Conservation (phyloP, 2,329 filamentous ascomycete species). For the Parastagonospora nodorum region DNA sequence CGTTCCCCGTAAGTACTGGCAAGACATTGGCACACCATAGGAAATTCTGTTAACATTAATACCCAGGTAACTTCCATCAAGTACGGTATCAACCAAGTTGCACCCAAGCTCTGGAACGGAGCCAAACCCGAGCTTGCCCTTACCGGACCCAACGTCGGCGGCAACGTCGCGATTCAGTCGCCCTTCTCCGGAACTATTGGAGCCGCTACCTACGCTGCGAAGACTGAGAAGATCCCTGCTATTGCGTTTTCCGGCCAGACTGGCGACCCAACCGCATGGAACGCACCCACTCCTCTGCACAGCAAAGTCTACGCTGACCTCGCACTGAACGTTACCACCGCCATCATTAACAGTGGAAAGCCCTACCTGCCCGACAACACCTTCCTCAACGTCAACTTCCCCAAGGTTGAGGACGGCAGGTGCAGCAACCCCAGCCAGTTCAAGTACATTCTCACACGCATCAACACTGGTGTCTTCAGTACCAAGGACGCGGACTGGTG, state of each 20-base stretch:
- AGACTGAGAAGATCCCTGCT: constrained; percentile 62
- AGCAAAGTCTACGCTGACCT: constrained; percentile 68
- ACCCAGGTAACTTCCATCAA: constrained; percentile 63
- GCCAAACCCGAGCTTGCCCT: constrained; percentile 65
- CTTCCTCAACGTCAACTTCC: constrained; percentile 74
- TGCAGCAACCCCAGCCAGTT: constrained; percentile 62
- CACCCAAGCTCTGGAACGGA: constrained; percentile 59
- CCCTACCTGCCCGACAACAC: constrained; percentile 67
- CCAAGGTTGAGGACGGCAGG: constrained; percentile 52
- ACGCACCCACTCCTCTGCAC: constrained; percentile 55
- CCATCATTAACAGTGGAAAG: constrained; percentile 59
- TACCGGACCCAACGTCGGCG: constrained; percentile 66
- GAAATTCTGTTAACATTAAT: too few relatives aligned
- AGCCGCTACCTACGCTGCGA: constrained; percentile 63
- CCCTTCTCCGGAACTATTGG: constrained; percentile 72
- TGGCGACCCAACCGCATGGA: constrained; percentile 58
- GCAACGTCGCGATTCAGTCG: constrained; percentile 62
- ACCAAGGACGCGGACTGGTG: constrained; percentile 63
- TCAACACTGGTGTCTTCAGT: constrained; percentile 53
- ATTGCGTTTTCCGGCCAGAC: constrained; percentile 69
- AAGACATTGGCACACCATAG: constrained; percentile 33
- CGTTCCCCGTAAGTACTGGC: constrained; percentile 54
- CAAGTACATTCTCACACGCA: constrained; percentile 67
- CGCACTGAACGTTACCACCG: constrained; percentile 62
- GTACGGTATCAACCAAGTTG: constrained; percentile 64